Conservation (phyloP, 768 basidiomycete species). For the Auriscalpium orientale region DNA sequence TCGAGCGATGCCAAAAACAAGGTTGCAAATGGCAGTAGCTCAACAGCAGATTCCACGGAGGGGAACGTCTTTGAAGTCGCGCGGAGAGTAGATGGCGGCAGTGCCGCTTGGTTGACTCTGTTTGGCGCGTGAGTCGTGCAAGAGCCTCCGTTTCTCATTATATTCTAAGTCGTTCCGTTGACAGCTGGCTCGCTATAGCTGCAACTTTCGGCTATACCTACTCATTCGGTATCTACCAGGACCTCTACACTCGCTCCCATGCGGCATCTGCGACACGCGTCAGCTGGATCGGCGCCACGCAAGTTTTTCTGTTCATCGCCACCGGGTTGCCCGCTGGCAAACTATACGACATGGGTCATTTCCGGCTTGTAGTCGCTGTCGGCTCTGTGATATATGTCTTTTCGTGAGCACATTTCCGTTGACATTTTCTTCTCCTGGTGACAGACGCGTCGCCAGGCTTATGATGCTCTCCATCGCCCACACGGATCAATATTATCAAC, state of each 20-base stretch:
- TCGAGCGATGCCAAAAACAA: too few relatives aligned
- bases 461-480: constrained; percentile 24
- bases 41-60: too few relatives aligned
- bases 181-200: background rate
- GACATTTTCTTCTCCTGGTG: constrained; percentile 15
- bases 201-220: constrained; percentile 10
- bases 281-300: constrained; percentile 46
- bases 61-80: too few relatives aligned
- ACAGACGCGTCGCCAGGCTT: constrained; percentile 3
- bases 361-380: constrained; percentile 26
- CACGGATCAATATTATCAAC: constrained; percentile 36
- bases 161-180: too few relatives aligned
- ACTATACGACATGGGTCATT: constrained; percentile 42
- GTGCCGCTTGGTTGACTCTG: background rate
- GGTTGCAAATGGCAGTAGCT: too few relatives aligned
- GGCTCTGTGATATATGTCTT: constrained; percentile 18
- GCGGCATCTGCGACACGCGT: constrained; percentile 4
- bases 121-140: background rate
- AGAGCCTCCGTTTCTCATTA: background rate
- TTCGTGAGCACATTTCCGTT: constrained; percentile 14
- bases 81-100: too few relatives aligned
- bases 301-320: constrained; percentile 38
- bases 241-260: constrained; percentile 7
- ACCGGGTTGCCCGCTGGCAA: constrained; percentile 34
- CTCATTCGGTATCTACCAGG: constrained; percentile 15